phyloP scores from a whole-genome alignment of 805 yeast genomes.

The Nakazawaea ambrosiae region DNA sequence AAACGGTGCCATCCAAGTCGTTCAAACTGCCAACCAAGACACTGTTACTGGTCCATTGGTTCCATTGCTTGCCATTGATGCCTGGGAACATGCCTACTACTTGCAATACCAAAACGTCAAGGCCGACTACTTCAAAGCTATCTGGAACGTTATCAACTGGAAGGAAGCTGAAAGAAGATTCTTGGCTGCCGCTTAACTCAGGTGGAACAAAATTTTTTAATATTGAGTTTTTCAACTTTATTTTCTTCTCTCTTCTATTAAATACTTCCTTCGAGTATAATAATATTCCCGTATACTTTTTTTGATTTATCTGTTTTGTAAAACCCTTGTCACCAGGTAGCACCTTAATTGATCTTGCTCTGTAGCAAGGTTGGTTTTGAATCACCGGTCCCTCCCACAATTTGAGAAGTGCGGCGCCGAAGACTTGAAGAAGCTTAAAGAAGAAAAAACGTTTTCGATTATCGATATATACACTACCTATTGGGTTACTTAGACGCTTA shows the following conservation, averaged over 20 bases:
- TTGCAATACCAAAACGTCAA: conserved; percentile 88
- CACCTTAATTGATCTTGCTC: no score
- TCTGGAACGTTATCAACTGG: conserved; percentile 95
- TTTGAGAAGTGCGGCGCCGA: no score
- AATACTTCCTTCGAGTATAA: no score
- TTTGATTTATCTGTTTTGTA: no score
- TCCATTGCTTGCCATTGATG: conserved; percentile 85
- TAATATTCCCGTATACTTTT: no score
- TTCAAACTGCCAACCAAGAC: conserved; percentile 82
- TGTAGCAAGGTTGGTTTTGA: no score
- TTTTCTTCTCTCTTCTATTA: background rate
- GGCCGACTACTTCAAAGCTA: conserved; percentile 86
- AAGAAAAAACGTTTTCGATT: no score
- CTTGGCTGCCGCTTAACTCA: conserved; percentile 22
- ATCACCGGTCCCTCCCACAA: no score
- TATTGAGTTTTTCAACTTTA: background rate
- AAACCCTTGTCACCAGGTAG: no score
- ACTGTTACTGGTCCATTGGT: conserved; percentile 63
- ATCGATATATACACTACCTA: no score
- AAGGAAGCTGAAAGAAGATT: conserved; percentile 77
- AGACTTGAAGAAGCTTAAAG: no score
- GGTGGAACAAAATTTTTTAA: background rate
- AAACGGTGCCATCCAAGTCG: conserved; percentile 69
- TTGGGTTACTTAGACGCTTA: no score
- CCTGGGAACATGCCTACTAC: conserved; percentile 97